A percentile compares a stretch with the other conserved stretches of the same genome.
Conservation (phyloP, 1,139 yeast genomes). For the Pichia kudriavzevii region DNA sequence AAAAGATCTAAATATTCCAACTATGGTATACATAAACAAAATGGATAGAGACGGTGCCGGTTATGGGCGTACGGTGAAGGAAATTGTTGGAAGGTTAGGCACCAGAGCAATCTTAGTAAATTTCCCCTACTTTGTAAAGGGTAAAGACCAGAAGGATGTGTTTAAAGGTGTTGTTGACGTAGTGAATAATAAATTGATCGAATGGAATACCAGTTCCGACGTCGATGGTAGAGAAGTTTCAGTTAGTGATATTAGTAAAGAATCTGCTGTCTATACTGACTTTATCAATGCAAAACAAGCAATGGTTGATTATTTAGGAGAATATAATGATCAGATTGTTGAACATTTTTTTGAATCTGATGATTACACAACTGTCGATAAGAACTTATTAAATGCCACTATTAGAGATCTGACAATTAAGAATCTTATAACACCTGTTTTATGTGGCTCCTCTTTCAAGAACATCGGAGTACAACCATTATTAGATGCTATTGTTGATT, state of each 20-base stretch:
- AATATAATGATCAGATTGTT: conserved; percentile 67
- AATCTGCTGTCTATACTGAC: conserved; percentile 36
- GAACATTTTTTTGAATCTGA: conserved; percentile 69
- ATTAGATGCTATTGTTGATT: conserved; percentile 71
- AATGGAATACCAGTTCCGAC: conserved; percentile 44
- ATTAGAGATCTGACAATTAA: conserved; percentile 56
- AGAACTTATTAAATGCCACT: conserved; percentile 44
- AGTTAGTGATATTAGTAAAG: conserved; percentile 37
- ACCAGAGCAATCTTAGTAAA: conserved; percentile 71
- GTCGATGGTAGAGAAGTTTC: conserved; percentile 53
- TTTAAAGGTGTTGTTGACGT: conserved; percentile 85
- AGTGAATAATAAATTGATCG: conserved; percentile 53
- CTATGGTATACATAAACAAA: conserved; percentile 75
- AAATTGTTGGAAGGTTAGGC: conserved; percentile 68
- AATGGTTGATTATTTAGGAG: conserved; percentile 76
- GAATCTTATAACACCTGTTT: conserved; percentile 61
- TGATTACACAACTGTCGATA: conserved; percentile 59
- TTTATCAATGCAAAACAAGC: conserved; percentile 59
- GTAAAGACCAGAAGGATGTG: conserved; percentile 34
- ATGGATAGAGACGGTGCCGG: conserved; percentile 98
- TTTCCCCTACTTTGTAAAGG: conserved; percentile 59
- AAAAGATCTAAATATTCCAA: conserved; percentile 56
- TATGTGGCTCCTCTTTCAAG: conserved; percentile 88
- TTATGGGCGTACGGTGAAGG: conserved; percentile 80
- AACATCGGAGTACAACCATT: conserved; percentile 95